Evolutionary conservation across 768 basidiomycete genomes (phyloP).

Genomic region (Panaeolus papilionaceus): DNA sequence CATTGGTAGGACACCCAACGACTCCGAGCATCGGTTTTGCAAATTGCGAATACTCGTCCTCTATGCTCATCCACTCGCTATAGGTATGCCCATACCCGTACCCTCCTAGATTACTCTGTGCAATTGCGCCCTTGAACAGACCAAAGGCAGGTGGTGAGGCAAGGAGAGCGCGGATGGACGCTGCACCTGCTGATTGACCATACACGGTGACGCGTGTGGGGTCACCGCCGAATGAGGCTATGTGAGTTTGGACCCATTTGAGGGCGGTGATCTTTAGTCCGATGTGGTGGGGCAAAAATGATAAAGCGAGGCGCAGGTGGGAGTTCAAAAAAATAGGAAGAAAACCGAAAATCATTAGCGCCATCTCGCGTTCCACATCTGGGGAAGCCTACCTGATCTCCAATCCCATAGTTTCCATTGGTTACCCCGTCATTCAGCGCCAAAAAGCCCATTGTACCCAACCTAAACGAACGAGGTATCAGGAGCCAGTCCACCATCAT

Average conservation of each 20-base stretch:
- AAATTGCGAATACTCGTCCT: constrained; percentile 41
- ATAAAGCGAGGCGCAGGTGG: not conserved
- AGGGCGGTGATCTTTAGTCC: constrained; percentile 39
- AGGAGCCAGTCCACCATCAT: not conserved
- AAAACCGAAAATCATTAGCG: too few relatives aligned
- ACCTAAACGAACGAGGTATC: constrained; percentile 20
- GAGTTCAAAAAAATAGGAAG: too few relatives aligned
- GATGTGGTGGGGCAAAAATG: too few relatives aligned
- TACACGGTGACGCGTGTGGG: constrained; percentile 56
- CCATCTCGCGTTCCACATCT: too few relatives aligned
- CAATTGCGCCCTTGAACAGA: constrained; percentile 46
- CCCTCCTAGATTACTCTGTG: constrained; percentile 55
- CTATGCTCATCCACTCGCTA: constrained; percentile 54
- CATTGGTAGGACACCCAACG: too few relatives aligned
- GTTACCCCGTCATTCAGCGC: constrained; percentile 49
- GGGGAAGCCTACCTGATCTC: constrained; percentile 31
- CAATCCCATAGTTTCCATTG: constrained; percentile 53
- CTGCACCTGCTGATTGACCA: constrained; percentile 61
- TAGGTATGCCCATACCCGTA: constrained; percentile 54
- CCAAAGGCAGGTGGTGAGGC: constrained; percentile 42
- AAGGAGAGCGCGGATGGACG: constrained; percentile 47
- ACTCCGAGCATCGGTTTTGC: constrained; percentile 27
- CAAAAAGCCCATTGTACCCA: constrained; percentile 52
- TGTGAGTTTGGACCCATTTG: constrained; percentile 55
- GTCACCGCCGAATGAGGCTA: constrained; percentile 64